Base-by-base conservation (phyloP, 2,329 filamentous ascomycete species). In the Piedraia hortae region DNA sequence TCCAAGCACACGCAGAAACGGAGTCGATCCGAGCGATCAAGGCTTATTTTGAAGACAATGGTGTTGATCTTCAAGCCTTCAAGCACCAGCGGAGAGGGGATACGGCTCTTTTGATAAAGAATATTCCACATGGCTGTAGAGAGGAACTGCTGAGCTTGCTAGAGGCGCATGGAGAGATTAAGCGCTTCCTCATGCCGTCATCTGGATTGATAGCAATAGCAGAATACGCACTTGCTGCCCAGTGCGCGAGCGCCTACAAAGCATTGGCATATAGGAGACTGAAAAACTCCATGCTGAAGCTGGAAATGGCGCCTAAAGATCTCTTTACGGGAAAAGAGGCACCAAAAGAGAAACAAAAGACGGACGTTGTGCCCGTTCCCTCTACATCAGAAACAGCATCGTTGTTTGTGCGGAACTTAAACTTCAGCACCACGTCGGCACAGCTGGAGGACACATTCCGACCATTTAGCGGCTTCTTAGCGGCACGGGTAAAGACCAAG, bases 11-110 rank as follows among this genome's bases (percentile, higher is more conserved):
- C 44, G 85, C 82, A 19, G 85, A 97, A 53, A 93, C 82, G 11
- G 72, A 85, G 30, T 63, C 90, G 34, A 93, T 97, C 26, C 77
- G 90, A 48, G 85, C 93, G 45, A 90, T 78, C 2, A 93, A 91
- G 46, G 56, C 70, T 6, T 97, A 88, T 47, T 90, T 97, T 40
- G 55, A 60, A 23, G 60, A 69, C 19, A 75, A 91, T 32, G 82
- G 82, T 16, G 73, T 93, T 11, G 77, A 93, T 44, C 55, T 97
- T 20, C 69, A 91, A 31, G 71, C 80, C 6, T 93, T 97, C 52
- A 85, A 82, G 45, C 66, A 62, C 24, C 64, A 66, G 28, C 65
- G 75, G 42, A 68, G 80, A 38, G 82, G 82, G 28, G 80, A 91
- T 42, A 71, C 64, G 10, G 65, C 71, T 18, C 80, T 97, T 21